Conservation (phyloP, 78 protist species). For the Cyanophora paradoxa region DNA sequence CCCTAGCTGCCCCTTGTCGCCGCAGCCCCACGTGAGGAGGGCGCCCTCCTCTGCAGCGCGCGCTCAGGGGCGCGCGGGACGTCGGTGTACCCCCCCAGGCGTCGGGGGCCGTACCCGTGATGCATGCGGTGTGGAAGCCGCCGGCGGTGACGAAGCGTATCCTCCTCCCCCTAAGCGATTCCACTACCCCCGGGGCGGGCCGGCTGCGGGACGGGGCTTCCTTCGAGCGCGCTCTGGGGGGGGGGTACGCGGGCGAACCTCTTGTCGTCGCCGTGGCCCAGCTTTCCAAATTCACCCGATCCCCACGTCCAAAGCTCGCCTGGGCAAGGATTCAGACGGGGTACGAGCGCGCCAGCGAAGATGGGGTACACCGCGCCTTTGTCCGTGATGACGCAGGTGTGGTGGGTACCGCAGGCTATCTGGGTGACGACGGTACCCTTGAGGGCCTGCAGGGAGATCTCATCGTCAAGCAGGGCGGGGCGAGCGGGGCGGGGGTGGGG, state of each 20-base stretch:
- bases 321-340: neutral
- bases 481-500: too few relatives aligned
- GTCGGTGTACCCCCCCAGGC: too few relatives aligned
- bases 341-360: neutral
- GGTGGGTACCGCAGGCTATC: conserved; percentile 27
- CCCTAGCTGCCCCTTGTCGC: conserved; percentile 27
- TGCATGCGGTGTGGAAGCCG: neutral
- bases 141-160: neutral
- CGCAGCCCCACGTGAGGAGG: conserved; percentile 23
- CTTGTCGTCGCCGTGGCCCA: conserved; percentile 24
- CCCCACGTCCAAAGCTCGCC: conserved; percentile 25
- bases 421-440: neutral
- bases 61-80: neutral
- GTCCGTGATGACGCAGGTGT: conserved; percentile 1
- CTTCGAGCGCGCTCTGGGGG: too few relatives aligned
- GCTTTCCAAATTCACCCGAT: conserved; percentile 23
- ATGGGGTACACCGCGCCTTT: neutral
- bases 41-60: neutral
- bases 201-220: too few relatives aligned
- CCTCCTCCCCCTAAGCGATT: neutral
- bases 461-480: too few relatives aligned
- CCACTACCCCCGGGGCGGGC: neutral
- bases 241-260: too few relatives aligned
- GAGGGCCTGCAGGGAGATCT: too few relatives aligned
- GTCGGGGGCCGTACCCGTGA: too few relatives aligned